These are phyloP conservation scores for Saccharomyces paradoxus DNA, from an alignment of 805 yeast species.

Conservation along the genomic window DNA sequence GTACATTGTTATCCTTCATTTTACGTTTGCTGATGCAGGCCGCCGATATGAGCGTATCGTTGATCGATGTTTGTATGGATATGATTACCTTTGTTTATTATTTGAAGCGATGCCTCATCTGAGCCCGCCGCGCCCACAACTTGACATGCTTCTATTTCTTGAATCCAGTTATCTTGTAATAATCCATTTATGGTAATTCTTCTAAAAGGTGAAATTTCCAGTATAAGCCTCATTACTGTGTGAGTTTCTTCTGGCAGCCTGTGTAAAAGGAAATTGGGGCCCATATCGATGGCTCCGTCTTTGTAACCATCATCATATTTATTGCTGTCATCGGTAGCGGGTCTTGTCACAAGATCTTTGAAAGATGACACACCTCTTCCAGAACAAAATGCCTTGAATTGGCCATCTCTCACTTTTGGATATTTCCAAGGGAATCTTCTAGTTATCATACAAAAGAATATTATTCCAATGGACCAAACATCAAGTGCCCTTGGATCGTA, in stretches of 20 bases:
- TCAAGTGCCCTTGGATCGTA: conserved; percentile 88
- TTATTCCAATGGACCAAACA: conserved; percentile 83
- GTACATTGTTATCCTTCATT: not conserved
- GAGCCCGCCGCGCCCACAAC: conserved; percentile 36
- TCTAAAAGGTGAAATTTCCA: conserved; percentile 69
- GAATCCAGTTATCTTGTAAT: conserved; percentile 57
- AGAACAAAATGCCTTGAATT: conserved; percentile 70
- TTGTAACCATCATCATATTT: conserved; percentile 13
- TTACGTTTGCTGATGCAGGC: not conserved
- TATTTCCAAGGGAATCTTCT: conserved; percentile 89
- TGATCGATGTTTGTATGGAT: not conserved
- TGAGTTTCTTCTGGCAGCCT: conserved; percentile 61
- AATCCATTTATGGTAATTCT: conserved; percentile 65
- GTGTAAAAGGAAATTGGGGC: conserved; percentile 54
- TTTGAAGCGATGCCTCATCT: not conserved
- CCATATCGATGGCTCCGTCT: conserved; percentile 29
- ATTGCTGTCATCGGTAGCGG: conserved; percentile 34
- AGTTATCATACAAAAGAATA: conserved; percentile 80
- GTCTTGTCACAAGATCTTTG: conserved; percentile 45
- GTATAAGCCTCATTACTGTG: conserved; percentile 58
- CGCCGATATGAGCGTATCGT: not conserved
- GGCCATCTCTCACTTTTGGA: conserved; percentile 67
- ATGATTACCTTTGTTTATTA: not conserved
- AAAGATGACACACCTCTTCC: conserved; percentile 57
- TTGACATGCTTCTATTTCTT: conserved; percentile 54